Conservation (phyloP, 257 asterid genomes). For the Cynanchum wilfordii region DNA sequence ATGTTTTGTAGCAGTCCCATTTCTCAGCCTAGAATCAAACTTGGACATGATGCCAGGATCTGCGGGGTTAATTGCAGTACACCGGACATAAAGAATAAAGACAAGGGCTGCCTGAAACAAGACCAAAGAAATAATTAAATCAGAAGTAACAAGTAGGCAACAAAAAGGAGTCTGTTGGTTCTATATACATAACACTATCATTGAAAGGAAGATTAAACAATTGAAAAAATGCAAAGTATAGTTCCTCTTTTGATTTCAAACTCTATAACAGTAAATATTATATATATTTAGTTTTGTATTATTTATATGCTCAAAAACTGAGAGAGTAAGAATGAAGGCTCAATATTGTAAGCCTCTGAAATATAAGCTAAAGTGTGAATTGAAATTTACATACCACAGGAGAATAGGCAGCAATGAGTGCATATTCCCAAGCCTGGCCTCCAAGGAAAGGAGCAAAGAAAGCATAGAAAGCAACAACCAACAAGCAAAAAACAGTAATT, state of each 20-base stretch:
- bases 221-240: neutral
- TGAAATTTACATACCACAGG: constrained; percentile 65
- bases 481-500: constrained; percentile 77
- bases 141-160: neutral
- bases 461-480: constrained; percentile 91
- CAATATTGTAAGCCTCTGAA: neutral
- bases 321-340: neutral
- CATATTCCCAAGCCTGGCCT: constrained; percentile 79
- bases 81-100: constrained; percentile 81
- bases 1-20: constrained; percentile 38
- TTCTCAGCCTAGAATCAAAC: constrained; percentile 49
- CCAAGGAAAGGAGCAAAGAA: constrained; percentile 97
- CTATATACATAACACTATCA: neutral
- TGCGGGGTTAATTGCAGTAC: constrained; percentile 97
- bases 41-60: constrained; percentile 94
- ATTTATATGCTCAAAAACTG: neutral
- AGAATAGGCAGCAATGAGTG: constrained; percentile 66
- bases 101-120: constrained; percentile 75
- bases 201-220: neutral
- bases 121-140: constrained; percentile 12
- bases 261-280: no score
- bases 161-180: neutral
- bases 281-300: neutral
- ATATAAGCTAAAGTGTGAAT: neutral
- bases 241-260: neutral